A percentile compares a stretch with the other conserved stretches of the same genome.
Conservation (phyloP, 2,329 filamentous ascomycete genomes). For the Cryphonectria radicalis region DNA sequence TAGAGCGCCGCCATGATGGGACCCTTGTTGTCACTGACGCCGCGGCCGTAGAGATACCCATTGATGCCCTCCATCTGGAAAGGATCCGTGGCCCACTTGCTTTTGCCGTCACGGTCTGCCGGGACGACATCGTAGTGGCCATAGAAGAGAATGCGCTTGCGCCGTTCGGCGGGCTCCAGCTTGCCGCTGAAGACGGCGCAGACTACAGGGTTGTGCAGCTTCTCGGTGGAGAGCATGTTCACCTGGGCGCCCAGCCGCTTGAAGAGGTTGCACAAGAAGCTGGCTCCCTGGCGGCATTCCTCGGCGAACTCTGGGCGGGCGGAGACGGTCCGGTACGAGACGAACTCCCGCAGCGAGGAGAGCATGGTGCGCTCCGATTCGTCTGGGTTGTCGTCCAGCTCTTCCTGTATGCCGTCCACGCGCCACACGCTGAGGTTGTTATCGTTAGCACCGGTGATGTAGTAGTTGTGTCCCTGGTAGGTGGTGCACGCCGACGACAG, state of each 20-base stretch:
- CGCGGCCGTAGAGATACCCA: slow-evolving; percentile 91
- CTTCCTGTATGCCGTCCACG: slow-evolving; percentile 54
- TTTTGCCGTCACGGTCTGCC: slow-evolving; percentile 74
- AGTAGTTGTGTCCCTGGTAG: slow-evolving; percentile 75
- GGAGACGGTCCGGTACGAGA: slow-evolving; percentile 90
- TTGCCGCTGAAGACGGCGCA: slow-evolving; percentile 85
- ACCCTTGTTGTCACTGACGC: slow-evolving; percentile 97
- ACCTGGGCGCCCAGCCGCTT: slow-evolving; percentile 89
- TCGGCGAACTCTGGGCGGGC: slow-evolving; percentile 84
- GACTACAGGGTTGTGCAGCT: slow-evolving; percentile 82
- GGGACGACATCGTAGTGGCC: slow-evolving; percentile 98
- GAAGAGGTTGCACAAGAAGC: slow-evolving; percentile 87
- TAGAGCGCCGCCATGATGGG: slow-evolving; percentile 93
- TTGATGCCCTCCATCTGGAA: slow-evolving; percentile 89
- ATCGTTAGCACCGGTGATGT: slow-evolving; percentile 93
- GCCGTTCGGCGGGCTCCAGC: slow-evolving; percentile 63
- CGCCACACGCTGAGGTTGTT: slow-evolving; percentile 89
- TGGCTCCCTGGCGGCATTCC: slow-evolving; percentile 90
- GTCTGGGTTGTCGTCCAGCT: slow-evolving; percentile 43
- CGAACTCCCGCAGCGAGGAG: slow-evolving; percentile 79
- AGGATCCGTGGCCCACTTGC: slow-evolving; percentile 85
- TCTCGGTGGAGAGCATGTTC: slow-evolving; percentile 75
- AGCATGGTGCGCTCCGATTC: slow-evolving; percentile 61
- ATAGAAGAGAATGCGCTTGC: slow-evolving; percentile 93
- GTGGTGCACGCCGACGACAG: slow-evolving; percentile 79